These are phyloP conservation scores for Pinus albicaulis DNA, from an alignment of 75 land plant genomes.

Conservation along the genomic window DNA sequence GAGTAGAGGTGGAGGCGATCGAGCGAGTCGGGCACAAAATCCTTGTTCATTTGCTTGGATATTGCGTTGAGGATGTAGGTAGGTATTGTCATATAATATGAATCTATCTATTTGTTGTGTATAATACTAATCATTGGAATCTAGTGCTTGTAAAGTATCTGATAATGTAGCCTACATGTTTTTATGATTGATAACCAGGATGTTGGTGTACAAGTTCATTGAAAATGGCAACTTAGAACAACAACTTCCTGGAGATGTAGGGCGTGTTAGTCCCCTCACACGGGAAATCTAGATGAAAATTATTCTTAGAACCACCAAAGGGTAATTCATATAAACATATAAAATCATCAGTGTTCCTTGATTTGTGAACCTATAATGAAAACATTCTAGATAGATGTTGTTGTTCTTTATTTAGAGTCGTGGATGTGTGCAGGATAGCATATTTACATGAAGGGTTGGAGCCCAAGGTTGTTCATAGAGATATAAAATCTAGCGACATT, in stretches of 20 bases:
- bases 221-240: conserved; percentile 69
- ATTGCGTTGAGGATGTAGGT: conserved; percentile 75
- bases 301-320: conserved; percentile 46
- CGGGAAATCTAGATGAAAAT: too few species aligned
- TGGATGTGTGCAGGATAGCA: conserved; percentile 37
- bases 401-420: too few species aligned
- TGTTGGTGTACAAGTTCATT: conserved; percentile 28
- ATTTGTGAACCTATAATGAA: too few species aligned
- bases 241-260: conserved; percentile 56
- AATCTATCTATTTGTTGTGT: conserved; percentile 28
- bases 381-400: too few species aligned
- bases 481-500: conserved; percentile 87
- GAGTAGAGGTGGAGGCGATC: conserved; percentile 44
- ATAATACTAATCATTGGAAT: too few species aligned
- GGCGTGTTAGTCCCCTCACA: too few species aligned
- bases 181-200: too few species aligned
- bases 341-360: too few species aligned
- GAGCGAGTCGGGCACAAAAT: conserved; percentile 82
- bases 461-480: conserved; percentile 94
- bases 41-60: conserved; percentile 72
- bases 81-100: conserved; percentile 28
- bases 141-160: too few species aligned
- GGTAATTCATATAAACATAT: conserved; percentile 26
- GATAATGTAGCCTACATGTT: too few species aligned
- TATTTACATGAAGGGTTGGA: conserved; percentile 91